These are phyloP conservation scores for Rhodotorula mucilaginosa DNA, from an alignment of 1,284 basidiomycete species.

Conservation along the genomic window DNA sequence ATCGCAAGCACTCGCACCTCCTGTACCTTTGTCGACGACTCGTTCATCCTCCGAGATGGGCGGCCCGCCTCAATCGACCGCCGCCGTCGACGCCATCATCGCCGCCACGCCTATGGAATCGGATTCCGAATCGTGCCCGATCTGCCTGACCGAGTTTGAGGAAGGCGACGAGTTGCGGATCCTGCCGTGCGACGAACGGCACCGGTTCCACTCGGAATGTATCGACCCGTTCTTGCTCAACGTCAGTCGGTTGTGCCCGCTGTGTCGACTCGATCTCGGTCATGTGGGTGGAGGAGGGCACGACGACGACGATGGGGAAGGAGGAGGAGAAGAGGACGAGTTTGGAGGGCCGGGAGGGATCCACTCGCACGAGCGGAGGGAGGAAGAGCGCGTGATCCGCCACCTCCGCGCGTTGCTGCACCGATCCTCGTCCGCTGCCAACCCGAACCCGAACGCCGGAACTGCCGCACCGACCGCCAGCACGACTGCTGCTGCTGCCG, in stretches of 20 bases:
- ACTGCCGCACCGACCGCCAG: too few species aligned
- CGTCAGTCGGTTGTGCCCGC: slow-evolving; percentile 59
- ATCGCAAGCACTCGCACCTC: too few species aligned
- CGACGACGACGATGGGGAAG: neutral
- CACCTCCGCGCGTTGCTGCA: slow-evolving; percentile 26
- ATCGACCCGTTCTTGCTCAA: slow-evolving; percentile 70
- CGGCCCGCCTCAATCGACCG: neutral
- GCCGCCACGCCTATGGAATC: slow-evolving; percentile 48
- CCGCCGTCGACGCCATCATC: slow-evolving; percentile 26
- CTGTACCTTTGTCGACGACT: too few species aligned
- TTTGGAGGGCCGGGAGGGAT: neutral
- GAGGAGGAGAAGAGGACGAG: neutral
- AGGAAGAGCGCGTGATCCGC: slow-evolving; percentile 30
- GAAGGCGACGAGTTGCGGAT: slow-evolving; percentile 85
- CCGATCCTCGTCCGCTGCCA: neutral
- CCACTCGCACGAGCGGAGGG: slow-evolving; percentile 7
- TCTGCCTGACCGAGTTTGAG: slow-evolving; percentile 89
- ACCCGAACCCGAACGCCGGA: neutral
- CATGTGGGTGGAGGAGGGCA: neutral
- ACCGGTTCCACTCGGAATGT: slow-evolving; percentile 73
- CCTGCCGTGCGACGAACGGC: slow-evolving; percentile 81
- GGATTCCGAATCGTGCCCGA: slow-evolving; percentile 70
- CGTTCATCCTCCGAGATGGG: too few species aligned
- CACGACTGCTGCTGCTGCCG: too few species aligned
- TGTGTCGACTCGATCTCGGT: slow-evolving; percentile 61